These are phyloP conservation scores for Ajuga chamaepitys DNA, from an alignment of 257 asterid species.

Conservation along the genomic window DNA sequence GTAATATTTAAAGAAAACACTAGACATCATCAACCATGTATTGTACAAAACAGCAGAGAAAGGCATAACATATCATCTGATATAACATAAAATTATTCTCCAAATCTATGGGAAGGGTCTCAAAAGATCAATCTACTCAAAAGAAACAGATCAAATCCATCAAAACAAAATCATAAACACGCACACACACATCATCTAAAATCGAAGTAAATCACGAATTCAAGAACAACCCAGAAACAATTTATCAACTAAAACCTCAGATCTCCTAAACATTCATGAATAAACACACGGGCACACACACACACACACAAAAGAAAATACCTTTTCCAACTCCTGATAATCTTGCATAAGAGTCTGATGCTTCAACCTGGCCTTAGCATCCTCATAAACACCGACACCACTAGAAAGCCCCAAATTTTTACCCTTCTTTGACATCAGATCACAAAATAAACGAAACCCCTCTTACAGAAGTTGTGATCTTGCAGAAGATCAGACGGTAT, in stretches of 20 bases:
- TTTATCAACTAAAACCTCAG: conserved; percentile 11
- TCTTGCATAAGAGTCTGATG: conserved; percentile 62
- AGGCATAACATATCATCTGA: conserved; percentile 31
- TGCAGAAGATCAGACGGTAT: conserved; percentile 4
- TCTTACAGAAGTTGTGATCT: conserved; percentile 10
- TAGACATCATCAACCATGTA: background rate
- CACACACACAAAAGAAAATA: conserved; percentile 9
- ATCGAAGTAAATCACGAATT: conserved; percentile 4
- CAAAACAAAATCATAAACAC: background rate
- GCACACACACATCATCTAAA: background rate
- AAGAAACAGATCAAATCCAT: background rate
- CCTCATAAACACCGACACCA: conserved; percentile 27
- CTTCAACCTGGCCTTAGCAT: conserved; percentile 40
- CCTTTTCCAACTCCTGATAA: conserved; percentile 61
- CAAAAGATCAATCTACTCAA: background rate
- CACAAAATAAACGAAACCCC: conserved; percentile 12
- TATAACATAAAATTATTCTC: background rate
- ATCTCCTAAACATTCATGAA: conserved; percentile 19
- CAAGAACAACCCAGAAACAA: conserved; percentile 1
- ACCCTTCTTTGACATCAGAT: conserved; percentile 54
- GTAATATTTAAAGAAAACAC: background rate
- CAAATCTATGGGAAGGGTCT: background rate
- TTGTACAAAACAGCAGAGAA: background rate
- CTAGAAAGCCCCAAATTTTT: conserved; percentile 28
- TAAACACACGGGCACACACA: too few species aligned